Evolutionary conservation across 108 stramenopile species (phyloP).

Genomic region (Pelagomonas calceolata): DNA sequence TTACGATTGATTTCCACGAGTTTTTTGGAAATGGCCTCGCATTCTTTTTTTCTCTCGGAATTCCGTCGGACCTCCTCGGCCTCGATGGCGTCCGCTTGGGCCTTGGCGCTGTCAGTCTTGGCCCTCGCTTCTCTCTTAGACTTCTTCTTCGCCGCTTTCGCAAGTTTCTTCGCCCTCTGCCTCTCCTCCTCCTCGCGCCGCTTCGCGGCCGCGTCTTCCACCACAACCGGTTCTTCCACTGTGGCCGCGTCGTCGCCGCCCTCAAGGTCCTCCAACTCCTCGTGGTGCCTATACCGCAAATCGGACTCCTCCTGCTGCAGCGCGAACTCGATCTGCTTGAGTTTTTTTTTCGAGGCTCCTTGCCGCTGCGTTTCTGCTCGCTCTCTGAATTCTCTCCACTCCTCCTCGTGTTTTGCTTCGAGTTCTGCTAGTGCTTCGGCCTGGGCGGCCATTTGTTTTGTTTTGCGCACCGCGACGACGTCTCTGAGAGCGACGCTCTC

Average conservation of each 20-base stretch:
- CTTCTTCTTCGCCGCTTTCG: background rate
- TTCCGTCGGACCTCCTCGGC: slow-evolving; percentile 37
- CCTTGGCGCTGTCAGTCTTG: slow-evolving; percentile 41
- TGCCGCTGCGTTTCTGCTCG: slow-evolving; percentile 63
- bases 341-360: slow-evolving; percentile 49
- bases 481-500: too few species aligned
- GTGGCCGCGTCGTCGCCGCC: background rate
- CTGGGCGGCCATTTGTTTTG: too few species aligned
- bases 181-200: background rate
- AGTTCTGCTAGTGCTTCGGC: background rate
- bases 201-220: background rate
- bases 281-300: background rate
- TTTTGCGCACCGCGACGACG: too few species aligned
- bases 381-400: slow-evolving; percentile 62
- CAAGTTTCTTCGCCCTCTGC: background rate
- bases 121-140: slow-evolving; percentile 57
- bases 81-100: slow-evolving; percentile 46
- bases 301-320: background rate
- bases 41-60: slow-evolving; percentile 2
- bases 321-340: slow-evolving; percentile 41
- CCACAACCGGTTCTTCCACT: background rate
- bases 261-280: background rate
- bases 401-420: slow-evolving; percentile 30
- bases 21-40: slow-evolving; percentile 7
- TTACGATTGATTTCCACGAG: slow-evolving; percentile 16